A percentile compares a stretch with the other conserved stretches of the same genome.
Evolutionary conservation across 495 filamentous ascomycete species (phyloP).

Genomic region (Hypoxylon fragiforme): DNA sequence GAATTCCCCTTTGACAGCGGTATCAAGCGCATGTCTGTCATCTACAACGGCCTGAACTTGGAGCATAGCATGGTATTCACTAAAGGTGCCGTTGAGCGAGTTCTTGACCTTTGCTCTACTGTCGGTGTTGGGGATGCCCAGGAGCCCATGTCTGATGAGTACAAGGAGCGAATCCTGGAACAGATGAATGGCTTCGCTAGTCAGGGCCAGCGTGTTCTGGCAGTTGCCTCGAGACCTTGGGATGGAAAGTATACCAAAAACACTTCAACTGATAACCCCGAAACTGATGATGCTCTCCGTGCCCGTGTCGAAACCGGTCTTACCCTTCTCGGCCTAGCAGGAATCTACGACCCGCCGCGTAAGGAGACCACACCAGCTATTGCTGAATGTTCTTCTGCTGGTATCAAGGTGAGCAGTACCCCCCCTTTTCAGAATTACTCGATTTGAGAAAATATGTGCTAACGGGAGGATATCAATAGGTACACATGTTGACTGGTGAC

Average conservation of each 20-base stretch:
- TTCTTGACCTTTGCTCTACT: slow-evolving; percentile 70
- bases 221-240: slow-evolving; percentile 63
- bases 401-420: slow-evolving; percentile 56
- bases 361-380: slow-evolving; percentile 69
- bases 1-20: slow-evolving; percentile 83
- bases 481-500: slow-evolving; percentile 83
- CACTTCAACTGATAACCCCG: slow-evolving; percentile 7
- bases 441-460: not conserved
- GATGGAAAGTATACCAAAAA: slow-evolving; percentile 38
- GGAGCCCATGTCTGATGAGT: slow-evolving; percentile 58
- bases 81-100: slow-evolving; percentile 81
- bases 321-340: slow-evolving; percentile 67
- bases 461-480: no score
- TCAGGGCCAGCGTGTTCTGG: slow-evolving; percentile 79
- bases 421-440: not conserved
- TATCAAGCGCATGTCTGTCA: slow-evolving; percentile 83
- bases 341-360: slow-evolving; percentile 75
- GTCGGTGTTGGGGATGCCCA: slow-evolving; percentile 57
- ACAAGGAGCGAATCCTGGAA: slow-evolving; percentile 61
- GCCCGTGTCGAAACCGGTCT: slow-evolving; percentile 59
- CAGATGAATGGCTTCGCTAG: slow-evolving; percentile 70
- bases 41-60: slow-evolving; percentile 54
- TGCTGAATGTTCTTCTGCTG: slow-evolving; percentile 65
- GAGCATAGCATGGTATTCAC: slow-evolving; percentile 63
- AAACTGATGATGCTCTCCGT: slow-evolving; percentile 41